These are phyloP conservation scores for Parmales sp. DNA, from an alignment of 108 stramenopile species.

Conservation along the genomic window DNA sequence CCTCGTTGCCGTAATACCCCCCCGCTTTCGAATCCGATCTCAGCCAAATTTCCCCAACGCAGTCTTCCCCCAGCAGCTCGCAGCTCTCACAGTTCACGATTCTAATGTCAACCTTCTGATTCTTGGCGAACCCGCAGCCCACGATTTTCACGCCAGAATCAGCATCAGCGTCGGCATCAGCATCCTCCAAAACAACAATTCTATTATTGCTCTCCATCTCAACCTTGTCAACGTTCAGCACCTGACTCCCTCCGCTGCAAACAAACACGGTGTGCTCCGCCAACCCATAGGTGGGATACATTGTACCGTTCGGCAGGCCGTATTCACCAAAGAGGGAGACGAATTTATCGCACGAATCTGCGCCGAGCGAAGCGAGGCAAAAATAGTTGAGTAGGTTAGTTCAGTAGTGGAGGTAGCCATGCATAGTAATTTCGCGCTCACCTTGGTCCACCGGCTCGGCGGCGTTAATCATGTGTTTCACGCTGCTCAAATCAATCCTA, in stretches of 20 bases:
- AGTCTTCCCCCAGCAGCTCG: slow-evolving; percentile 31
- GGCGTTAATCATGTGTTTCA: slow-evolving; percentile 88
- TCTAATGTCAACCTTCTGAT: slow-evolving; percentile 57
- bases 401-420: too few relatives aligned
- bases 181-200: slow-evolving; percentile 25
- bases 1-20: slow-evolving; percentile 51
- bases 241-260: slow-evolving; percentile 66
- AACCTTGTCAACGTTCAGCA: slow-evolving; percentile 49
- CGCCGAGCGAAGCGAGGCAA: too few relatives aligned
- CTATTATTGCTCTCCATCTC: slow-evolving; percentile 40
- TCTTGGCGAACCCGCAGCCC: slow-evolving; percentile 69
- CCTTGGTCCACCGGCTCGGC: slow-evolving; percentile 86
- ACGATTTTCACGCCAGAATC: slow-evolving; percentile 34
- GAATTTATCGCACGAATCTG: slow-evolving; percentile 68
- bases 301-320: slow-evolving; percentile 56
- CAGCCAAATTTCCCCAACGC: slow-evolving; percentile 92
- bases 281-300: slow-evolving; percentile 89
- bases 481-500: slow-evolving; percentile 58
- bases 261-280: slow-evolving; percentile 98
- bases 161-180: neutral
- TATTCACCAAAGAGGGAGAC: slow-evolving; percentile 49
- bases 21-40: slow-evolving; percentile 67
- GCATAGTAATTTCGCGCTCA: too few relatives aligned
- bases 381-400: too few relatives aligned
- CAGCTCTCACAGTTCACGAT: slow-evolving; percentile 54